These are phyloP conservation scores for Xylariales sp. DNA, from an alignment of 2,329 filamentous ascomycete genomes.

Conservation along the genomic window DNA sequence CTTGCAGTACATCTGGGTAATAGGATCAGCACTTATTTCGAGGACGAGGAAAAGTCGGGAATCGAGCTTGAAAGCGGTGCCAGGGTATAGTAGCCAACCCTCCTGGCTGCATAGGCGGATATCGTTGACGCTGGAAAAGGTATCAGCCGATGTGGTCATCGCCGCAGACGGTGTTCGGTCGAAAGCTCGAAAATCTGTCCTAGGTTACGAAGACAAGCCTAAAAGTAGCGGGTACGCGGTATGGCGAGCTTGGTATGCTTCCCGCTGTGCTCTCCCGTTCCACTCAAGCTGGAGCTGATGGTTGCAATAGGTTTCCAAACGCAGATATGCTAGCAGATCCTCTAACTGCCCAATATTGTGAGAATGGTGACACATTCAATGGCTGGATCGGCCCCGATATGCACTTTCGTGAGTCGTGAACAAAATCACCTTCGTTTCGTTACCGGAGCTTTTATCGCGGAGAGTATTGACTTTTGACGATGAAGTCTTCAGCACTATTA, in stretches of 20 bases:
- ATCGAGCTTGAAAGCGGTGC: conserved; percentile 62
- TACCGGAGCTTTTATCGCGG: no score
- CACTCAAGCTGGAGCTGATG: background rate
- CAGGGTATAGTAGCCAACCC: conserved; percentile 48
- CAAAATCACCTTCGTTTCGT: background rate
- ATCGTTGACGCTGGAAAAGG: conserved; percentile 38
- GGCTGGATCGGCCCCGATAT: conserved; percentile 69
- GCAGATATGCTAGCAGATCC: conserved; percentile 64
- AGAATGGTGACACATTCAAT: conserved; percentile 68
- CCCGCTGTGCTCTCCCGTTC: background rate
- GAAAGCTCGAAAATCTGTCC: conserved; percentile 61
- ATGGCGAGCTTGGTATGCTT: conserved; percentile 62
- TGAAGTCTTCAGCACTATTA: conserved; percentile 65
- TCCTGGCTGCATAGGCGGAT: conserved; percentile 1
- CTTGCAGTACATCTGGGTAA: conserved; percentile 60
- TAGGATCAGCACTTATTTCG: conserved; percentile 64
- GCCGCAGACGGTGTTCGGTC: conserved; percentile 67
- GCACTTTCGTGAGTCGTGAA: conserved; percentile 55
- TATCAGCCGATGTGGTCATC: conserved; percentile 63
- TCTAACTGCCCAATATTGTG: conserved; percentile 64
- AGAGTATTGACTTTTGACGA: background rate
- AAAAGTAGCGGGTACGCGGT: conserved; percentile 64
- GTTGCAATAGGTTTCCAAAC: conserved; percentile 56
- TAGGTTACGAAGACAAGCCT: conserved; percentile 63
- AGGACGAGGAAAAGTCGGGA: conserved; percentile 62